Conservation (phyloP, 2,329 filamentous ascomycete species). For the Geosmithia putterillii region DNA sequence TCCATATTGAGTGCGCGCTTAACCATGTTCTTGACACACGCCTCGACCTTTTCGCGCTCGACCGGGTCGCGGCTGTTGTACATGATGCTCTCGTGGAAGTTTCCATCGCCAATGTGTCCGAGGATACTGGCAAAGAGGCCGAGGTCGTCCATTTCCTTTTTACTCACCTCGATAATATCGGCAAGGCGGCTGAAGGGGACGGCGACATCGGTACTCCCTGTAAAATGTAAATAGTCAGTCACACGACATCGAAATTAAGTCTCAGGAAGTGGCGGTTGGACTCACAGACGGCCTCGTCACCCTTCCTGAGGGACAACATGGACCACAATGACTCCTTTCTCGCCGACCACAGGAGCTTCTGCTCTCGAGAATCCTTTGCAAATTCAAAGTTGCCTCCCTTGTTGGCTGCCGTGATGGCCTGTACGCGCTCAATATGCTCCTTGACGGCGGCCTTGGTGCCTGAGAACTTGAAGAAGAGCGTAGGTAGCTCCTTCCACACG, state of each 20-base stretch:
- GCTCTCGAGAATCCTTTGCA: constrained; percentile 57
- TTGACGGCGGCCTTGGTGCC: constrained; percentile 67
- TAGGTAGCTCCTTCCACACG: constrained; percentile 64
- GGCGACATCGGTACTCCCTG: constrained; percentile 71
- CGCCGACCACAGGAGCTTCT: constrained; percentile 67
- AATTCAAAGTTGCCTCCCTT: constrained; percentile 62
- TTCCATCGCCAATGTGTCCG: constrained; percentile 86
- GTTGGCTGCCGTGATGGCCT: constrained; percentile 52
- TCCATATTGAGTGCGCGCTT: constrained; percentile 87
- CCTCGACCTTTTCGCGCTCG: constrained; percentile 65
- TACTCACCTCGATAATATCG: constrained; percentile 69
- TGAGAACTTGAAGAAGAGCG: constrained; percentile 77
- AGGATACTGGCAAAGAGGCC: constrained; percentile 80
- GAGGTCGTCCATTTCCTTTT: constrained; percentile 77
- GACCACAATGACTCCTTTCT: constrained; percentile 78
- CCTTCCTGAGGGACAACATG: constrained; percentile 58
- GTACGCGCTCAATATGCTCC: constrained; percentile 62
- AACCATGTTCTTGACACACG: constrained; percentile 82
- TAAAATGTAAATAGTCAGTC: constrained; percentile 1
- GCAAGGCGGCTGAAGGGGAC: constrained; percentile 66
- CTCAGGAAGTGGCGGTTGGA: too few species aligned
- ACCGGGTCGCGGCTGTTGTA: constrained; percentile 60
- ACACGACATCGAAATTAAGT: neutral
- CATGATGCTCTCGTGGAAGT: constrained; percentile 89
- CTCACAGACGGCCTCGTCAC: constrained; percentile 57